A percentile compares a stretch with the other conserved stretches of the same genome.
Conservation (phyloP, 257 asterid species). For the Prunella vulgaris region DNA sequence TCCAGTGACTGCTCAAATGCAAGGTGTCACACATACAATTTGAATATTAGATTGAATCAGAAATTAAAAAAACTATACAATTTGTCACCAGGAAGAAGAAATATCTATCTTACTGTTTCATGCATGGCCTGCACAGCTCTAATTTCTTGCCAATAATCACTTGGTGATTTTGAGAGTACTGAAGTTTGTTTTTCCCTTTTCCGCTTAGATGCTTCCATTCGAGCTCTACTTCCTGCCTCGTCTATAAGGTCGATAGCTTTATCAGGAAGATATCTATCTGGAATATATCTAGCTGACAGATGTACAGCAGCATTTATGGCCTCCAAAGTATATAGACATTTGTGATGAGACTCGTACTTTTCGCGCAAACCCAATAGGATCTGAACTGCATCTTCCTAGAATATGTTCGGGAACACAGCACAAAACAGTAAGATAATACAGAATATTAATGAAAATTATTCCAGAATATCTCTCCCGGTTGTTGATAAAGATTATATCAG, state of each 20-base stretch:
- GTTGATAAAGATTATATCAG: constrained; percentile 19
- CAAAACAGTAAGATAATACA: constrained; percentile 13
- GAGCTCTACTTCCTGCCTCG: constrained; percentile 98
- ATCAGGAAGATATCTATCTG: constrained; percentile 95
- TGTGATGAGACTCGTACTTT: constrained; percentile 81
- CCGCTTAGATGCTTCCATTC: constrained; percentile 71
- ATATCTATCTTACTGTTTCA: constrained; percentile 46
- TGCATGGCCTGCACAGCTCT: constrained; percentile 77
- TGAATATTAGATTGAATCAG: constrained; percentile 16
- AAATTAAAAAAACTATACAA: background rate
- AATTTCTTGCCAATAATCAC: constrained; percentile 89
- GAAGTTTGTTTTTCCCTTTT: constrained; percentile 66
- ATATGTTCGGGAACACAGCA: constrained; percentile 15
- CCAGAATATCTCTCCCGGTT: background rate
- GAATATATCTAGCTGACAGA: constrained; percentile 80
- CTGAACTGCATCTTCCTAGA: constrained; percentile 77
- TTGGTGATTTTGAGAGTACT: constrained; percentile 62
- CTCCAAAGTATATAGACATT: constrained; percentile 75
- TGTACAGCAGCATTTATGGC: constrained; percentile 94
- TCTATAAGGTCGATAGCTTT: constrained; percentile 96
- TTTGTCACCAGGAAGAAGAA: background rate
- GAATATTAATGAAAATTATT: too few species aligned
- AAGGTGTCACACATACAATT: constrained; percentile 21
- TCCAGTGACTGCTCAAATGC: constrained; percentile 44
- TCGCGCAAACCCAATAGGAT: constrained; percentile 86